These are phyloP conservation scores for Juncus effusus DNA, from an alignment of 176 grass and related monocot species.

Conservation along the genomic window DNA sequence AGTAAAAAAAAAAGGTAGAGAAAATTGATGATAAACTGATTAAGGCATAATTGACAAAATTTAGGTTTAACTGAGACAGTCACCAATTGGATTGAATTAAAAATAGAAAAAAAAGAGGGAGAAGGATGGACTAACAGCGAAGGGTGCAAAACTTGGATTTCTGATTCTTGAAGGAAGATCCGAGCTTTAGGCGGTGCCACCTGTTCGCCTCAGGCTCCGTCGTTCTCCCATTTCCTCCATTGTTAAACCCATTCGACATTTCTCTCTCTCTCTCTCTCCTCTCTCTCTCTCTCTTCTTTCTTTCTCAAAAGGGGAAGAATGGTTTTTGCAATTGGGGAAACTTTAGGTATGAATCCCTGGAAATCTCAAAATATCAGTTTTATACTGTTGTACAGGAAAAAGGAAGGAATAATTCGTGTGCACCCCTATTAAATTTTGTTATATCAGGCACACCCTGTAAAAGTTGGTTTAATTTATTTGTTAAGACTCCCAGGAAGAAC, in stretches of 20 bases:
- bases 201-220: slow-evolving; percentile 3
- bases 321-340: no score
- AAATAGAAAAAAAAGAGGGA: slow-evolving; percentile 2
- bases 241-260: slow-evolving; percentile 1
- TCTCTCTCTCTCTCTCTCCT: neutral
- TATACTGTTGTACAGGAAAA: no score
- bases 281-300: neutral
- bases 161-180: slow-evolving; percentile 7
- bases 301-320: no score
- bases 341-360: no score
- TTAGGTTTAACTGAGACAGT: neutral
- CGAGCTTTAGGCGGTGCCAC: slow-evolving; percentile 20
- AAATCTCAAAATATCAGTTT: no score
- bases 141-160: slow-evolving; percentile 32
- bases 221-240: slow-evolving; percentile 9
- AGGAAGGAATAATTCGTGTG: no score
- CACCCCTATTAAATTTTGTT: no score
- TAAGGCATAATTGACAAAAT: neutral
- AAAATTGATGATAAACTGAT: neutral
- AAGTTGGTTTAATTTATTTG: no score
- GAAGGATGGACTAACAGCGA: slow-evolving; percentile 34
- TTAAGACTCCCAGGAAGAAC: no score
- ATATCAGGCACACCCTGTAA: no score
- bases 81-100: slow-evolving; percentile 4
- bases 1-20: neutral